Base-by-base conservation (phyloP, 345 rosid species). In the Eucalyptus pumila region DNA sequence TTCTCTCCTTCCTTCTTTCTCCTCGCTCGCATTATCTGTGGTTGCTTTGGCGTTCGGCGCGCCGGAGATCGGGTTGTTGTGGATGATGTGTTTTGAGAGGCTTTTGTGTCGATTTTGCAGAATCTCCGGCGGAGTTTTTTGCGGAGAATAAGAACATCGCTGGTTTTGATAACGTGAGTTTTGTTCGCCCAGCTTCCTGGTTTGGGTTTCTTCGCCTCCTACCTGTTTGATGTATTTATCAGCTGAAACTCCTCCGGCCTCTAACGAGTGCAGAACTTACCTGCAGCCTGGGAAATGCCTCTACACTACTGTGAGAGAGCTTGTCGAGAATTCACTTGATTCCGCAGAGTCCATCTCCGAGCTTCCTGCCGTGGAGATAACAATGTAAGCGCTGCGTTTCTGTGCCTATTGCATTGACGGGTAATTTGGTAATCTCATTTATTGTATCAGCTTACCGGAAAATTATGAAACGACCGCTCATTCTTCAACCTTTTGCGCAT, bases 71-170 rank as follows among this genome's bases (percentile, higher is more conserved):
- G 67, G 30, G 45, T 14, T 85, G 80, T 42, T n/a, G 40, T 23
- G 89, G 50, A n/a, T n/a, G 56, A 44, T 54, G 42, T 86, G 26
- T 86, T 19, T 58, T 45, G 48, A 51, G 58, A 87, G 26, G 24
- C 49, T 87, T 83, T 65, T 15, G 87, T 80, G 72, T 32, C 40
- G 86, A 24, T 91, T 52, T 52, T 89, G 94, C 96, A 97, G 99
- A 96, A 94, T 97, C 98, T 89, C 99, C 98, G 30, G 99, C 99
- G 47, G 99, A 97, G 92, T 97, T 97, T 93, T 97, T 97, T 83
- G 99, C 99, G 14, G 99, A 97, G 95, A 97, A 96, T 93, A 96
- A 97, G 94, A 97, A 97, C 92, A 96, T 97, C 87, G 99, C 99
- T 88, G 99, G 99, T n/a, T 97, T 97, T 60, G 99, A 96, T 89